Base-by-base conservation (phyloP, 192 early-diverging fungal genomes). In the Oehlia diaphana region DNA sequence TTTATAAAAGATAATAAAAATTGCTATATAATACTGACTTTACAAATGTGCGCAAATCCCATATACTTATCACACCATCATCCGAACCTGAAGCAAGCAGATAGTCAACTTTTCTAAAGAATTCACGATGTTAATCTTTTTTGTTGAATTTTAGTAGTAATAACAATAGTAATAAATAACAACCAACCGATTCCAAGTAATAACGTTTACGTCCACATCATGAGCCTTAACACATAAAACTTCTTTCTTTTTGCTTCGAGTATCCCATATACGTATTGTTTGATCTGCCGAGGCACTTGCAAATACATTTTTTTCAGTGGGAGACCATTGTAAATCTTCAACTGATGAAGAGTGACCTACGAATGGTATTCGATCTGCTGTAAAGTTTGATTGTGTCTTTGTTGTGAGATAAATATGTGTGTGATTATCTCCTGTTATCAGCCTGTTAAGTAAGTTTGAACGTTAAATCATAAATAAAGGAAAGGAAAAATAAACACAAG, bases 321-420 rank as follows among this genome's bases (percentile, higher is more conserved):
- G 95, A 7, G 96, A 96, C 97, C 97, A 99, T 89, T 99, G 98
- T 68, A 99, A 77, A 83, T 99, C 98, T 83, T 99, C 98, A 28
- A 98, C 92, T 21, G 93, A 95, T 8, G 89, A 90, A 50, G 85
- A 89, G 83, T 99, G 97, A 61, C 95, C 98, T 49, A 83, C 83
- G 86, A 95, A 98, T 9, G 95, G 87, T 16, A 85, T 85, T 63
- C 88, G 81, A 68, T 96, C 95, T 6, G 96, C 91, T 6, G 88
- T 90, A 79, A 94, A 94, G 10, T 82, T 89, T 77, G 88, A 76
- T 80, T 84, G 82, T 69, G 94, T 86, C 77, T 92, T 72, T 7
- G 89, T 89, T 14, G 98, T 96, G 62, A 96, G 86, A 82, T 92
- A 96, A 76, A 99, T 98, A 50, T 92, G 87, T 42, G 89, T 87